phyloP scores from a whole-genome alignment of 192 early-diverging fungal species.

The Pilobolus umbonatus region DNA sequence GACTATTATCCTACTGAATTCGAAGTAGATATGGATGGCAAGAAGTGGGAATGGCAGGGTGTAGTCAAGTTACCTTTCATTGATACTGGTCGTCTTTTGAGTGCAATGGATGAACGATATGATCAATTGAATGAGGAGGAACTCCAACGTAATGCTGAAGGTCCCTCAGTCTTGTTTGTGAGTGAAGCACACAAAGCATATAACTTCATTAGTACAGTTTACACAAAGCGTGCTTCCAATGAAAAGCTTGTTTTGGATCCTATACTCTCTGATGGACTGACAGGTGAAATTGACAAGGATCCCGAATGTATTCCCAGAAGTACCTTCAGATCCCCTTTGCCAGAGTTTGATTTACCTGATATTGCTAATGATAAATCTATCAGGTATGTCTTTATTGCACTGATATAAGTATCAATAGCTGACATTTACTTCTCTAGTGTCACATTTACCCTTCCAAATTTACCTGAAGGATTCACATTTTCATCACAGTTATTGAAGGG shows the following conservation, averaged over 20 bases:
- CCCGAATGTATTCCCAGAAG: slow-evolving; percentile 56
- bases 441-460: slow-evolving; percentile 25
- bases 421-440: slow-evolving; percentile 23
- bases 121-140: slow-evolving; percentile 69
- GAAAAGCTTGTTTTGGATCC: slow-evolving; percentile 46
- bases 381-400: slow-evolving; percentile 20
- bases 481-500: slow-evolving; percentile 25
- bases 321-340: slow-evolving; percentile 54
- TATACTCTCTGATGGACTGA: slow-evolving; percentile 49
- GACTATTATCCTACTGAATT: slow-evolving; percentile 95
- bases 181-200: slow-evolving; percentile 59
- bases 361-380: slow-evolving; percentile 62
- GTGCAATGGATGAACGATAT: slow-evolving; percentile 62
- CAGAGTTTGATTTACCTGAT: slow-evolving; percentile 47
- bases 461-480: slow-evolving; percentile 13
- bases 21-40: slow-evolving; percentile 90
- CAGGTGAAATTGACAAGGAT: slow-evolving; percentile 54
- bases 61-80: slow-evolving; percentile 95
- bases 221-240: slow-evolving; percentile 41
- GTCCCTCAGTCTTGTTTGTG: slow-evolving; percentile 55
- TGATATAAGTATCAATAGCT: neutral
- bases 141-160: slow-evolving; percentile 64
- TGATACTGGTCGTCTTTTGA: slow-evolving; percentile 75
- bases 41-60: slow-evolving; percentile 91
- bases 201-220: slow-evolving; percentile 45